These are phyloP conservation scores for Spathaspora girioi DNA, from an alignment of 805 yeast genomes.

Conservation along the genomic window DNA sequence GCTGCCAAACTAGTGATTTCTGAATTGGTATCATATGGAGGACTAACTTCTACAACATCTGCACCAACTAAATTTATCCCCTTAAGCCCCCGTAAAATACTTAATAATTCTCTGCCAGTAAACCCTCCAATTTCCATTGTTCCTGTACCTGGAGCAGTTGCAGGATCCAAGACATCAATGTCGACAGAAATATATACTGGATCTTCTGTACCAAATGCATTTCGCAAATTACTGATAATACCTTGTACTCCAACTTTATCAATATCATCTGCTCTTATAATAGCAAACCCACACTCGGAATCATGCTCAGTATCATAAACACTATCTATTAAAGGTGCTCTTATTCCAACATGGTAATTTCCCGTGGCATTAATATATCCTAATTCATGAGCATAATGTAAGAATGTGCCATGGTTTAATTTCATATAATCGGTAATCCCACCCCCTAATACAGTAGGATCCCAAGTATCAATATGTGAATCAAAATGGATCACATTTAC, in stretches of 20 bases:
- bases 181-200: constrained; percentile 30
- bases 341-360: constrained; percentile 58
- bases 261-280: constrained; percentile 45
- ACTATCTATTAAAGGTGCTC: constrained; percentile 56
- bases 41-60: constrained; percentile 28
- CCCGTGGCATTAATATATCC: constrained; percentile 50
- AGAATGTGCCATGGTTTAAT: constrained; percentile 65
- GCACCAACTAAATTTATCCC: constrained; percentile 26
- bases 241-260: constrained; percentile 37
- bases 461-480: constrained; percentile 70
- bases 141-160: constrained; percentile 26
- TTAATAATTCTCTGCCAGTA: constrained; percentile 21
- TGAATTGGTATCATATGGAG: constrained; percentile 23
- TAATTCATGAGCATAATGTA: constrained; percentile 67
- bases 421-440: constrained; percentile 55
- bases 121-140: constrained; percentile 27
- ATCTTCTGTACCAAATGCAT: constrained; percentile 26
- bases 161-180: constrained; percentile 26
- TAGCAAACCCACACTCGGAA: constrained; percentile 45
- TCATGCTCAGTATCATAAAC: constrained; percentile 42
- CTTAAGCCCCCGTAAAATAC: constrained; percentile 22
- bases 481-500: constrained; percentile 61
- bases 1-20: constrained; percentile 26
- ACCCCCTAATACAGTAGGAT: constrained; percentile 61
- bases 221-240: constrained; percentile 32